These are phyloP conservation scores for Aspergillus oerlinghausenensis DNA, from an alignment of 2,329 filamentous ascomycete genomes.

Conservation along the genomic window DNA sequence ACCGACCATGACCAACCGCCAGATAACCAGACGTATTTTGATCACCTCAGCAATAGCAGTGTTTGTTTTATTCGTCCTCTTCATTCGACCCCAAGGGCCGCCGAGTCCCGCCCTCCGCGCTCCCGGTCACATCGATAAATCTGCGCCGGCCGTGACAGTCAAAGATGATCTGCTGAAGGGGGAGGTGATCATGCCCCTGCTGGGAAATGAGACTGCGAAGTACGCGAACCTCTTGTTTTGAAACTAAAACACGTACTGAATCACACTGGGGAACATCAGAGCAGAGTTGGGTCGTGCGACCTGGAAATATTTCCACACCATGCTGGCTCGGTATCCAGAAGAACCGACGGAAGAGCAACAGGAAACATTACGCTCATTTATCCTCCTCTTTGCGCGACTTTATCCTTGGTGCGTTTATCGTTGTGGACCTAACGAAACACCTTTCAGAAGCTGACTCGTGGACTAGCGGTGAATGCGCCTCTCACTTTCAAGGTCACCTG, in stretches of 20 bases:
- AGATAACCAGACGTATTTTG: slow-evolving; percentile 34
- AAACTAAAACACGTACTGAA: slow-evolving; percentile 3
- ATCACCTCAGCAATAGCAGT: slow-evolving; percentile 29
- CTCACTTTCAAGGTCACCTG: slow-evolving; percentile 58
- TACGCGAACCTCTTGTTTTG: slow-evolving; percentile 17
- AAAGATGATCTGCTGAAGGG: slow-evolving; percentile 39
- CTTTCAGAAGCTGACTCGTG: slow-evolving; percentile 6
- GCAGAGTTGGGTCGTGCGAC: slow-evolving; percentile 61
- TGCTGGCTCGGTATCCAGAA: slow-evolving; percentile 62
- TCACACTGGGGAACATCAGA: slow-evolving; percentile 28
- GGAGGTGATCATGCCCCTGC: slow-evolving; percentile 42
- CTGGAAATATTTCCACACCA: slow-evolving; percentile 64
- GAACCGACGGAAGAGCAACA: slow-evolving; percentile 58
- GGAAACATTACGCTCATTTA: slow-evolving; percentile 55
- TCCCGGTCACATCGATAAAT: slow-evolving; percentile 37
- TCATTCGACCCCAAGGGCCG: slow-evolving; percentile 34
- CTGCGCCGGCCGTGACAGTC: slow-evolving; percentile 19
- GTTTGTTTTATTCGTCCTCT: slow-evolving; percentile 35
- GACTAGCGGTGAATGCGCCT: slow-evolving; percentile 58
- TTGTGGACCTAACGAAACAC: not conserved
- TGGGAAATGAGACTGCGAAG: slow-evolving; percentile 48
- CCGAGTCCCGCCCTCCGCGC: slow-evolving; percentile 37
- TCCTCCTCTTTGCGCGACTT: slow-evolving; percentile 60
- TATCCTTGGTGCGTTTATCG: slow-evolving; percentile 54
- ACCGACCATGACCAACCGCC: slow-evolving; percentile 31